Conservation (phyloP, 2,329 filamentous ascomycete genomes). For the Fusarium pininemorale region DNA sequence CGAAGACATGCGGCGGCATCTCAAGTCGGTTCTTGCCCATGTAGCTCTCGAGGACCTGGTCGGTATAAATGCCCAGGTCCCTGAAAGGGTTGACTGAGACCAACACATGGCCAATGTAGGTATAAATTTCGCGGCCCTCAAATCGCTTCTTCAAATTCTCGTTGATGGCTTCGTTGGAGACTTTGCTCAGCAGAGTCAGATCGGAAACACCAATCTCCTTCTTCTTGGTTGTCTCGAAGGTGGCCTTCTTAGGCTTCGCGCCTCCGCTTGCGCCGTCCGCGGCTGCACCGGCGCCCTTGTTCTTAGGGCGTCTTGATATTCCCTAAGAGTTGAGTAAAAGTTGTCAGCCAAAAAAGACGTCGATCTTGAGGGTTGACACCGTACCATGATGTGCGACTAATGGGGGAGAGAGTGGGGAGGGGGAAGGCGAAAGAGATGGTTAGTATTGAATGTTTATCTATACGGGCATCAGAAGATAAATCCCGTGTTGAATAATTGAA, state of each 20-base stretch:
- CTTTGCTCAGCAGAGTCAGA: slow-evolving; percentile 96
- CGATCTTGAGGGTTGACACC: slow-evolving; percentile 27
- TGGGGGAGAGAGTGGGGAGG: slow-evolving; percentile 25
- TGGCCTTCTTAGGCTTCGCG: slow-evolving; percentile 89
- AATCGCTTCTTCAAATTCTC: slow-evolving; percentile 99
- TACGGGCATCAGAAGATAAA: slow-evolving; percentile 40
- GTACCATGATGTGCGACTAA: slow-evolving; percentile 47
- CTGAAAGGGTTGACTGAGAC: slow-evolving; percentile 99
- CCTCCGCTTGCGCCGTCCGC: slow-evolving; percentile 50
- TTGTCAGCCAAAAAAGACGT: slow-evolving; percentile 25
- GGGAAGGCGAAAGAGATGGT: slow-evolving; percentile 24
- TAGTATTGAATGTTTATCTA: slow-evolving; percentile 29
- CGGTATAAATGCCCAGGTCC: slow-evolving; percentile 97
- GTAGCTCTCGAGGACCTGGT: slow-evolving; percentile 91
- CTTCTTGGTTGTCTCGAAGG: slow-evolving; percentile 96
- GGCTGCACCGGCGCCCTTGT: slow-evolving; percentile 52
- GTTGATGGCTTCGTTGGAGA: slow-evolving; percentile 99
- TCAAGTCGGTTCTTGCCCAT: slow-evolving; percentile 97
- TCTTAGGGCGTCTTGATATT: slow-evolving; percentile 54
- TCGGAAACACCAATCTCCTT: slow-evolving; percentile 99
- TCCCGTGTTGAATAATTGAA: slow-evolving; percentile 11
- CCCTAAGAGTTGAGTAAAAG: slow-evolving; percentile 40
- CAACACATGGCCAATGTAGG: slow-evolving; percentile 99
- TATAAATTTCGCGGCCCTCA: slow-evolving; percentile 97
- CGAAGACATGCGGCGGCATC: slow-evolving; percentile 95